These are phyloP conservation scores for Cryptococcus sp. DNA, from an alignment of 1,284 basidiomycete genomes.

Conservation along the genomic window DNA sequence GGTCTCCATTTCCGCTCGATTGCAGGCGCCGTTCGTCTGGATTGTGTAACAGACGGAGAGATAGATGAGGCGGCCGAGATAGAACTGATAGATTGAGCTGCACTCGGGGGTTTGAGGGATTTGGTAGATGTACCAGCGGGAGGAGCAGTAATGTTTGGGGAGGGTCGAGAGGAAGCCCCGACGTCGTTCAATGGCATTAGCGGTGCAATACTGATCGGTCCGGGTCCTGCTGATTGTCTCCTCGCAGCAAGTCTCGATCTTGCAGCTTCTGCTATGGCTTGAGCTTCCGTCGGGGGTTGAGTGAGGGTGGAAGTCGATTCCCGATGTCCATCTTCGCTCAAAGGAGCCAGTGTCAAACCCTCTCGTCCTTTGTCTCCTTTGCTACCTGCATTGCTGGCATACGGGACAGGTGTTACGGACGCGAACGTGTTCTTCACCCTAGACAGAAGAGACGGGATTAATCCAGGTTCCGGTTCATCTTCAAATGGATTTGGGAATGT, in stretches of 20 bases:
- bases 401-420: constrained; percentile 8
- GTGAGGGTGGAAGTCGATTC: background rate
- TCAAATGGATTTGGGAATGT: constrained; percentile 45
- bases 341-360: background rate
- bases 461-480: constrained; percentile 45
- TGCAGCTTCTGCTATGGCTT: constrained; percentile 37
- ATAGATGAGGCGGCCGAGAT: constrained; percentile 6
- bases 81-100: constrained; percentile 12
- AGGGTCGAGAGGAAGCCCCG: background rate
- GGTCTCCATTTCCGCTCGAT: constrained; percentile 39
- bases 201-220: background rate
- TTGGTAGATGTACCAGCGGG: constrained; percentile 2
- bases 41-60: background rate
- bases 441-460: constrained; percentile 42
- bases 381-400: background rate
- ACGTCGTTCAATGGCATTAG: background rate
- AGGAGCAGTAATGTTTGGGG: background rate
- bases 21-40: constrained; percentile 16
- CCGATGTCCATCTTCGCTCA: background rate
- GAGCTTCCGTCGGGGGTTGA: constrained; percentile 34
- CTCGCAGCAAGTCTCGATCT: constrained; percentile 10
- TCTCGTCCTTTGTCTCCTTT: constrained; percentile 1
- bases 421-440: constrained; percentile 45
- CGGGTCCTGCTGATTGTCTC: background rate
- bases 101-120: constrained; percentile 14